A percentile compares a stretch with the other conserved stretches of the same genome.
Evolutionary conservation across 2,329 filamentous ascomycete genomes (phyloP).

Genomic region (Venturia asperata): DNA sequence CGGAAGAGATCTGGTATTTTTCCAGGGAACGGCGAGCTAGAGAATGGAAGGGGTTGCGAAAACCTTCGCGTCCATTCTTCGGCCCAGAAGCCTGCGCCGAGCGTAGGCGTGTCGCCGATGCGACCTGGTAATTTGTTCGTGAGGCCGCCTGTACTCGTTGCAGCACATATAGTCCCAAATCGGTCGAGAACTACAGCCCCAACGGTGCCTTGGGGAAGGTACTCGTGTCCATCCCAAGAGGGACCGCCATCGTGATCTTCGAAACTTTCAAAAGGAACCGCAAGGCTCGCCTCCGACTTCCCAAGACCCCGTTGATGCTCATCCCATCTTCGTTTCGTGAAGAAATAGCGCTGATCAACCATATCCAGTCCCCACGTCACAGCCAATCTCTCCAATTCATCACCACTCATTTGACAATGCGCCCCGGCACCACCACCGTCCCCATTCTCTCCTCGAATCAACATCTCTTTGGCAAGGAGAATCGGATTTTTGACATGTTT

Average conservation of each 20-base stretch:
- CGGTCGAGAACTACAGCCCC: constrained; percentile 75
- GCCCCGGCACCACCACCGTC: constrained; percentile 55
- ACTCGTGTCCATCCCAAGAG: constrained; percentile 55
- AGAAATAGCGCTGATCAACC: constrained; percentile 67
- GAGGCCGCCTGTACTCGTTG: constrained; percentile 64
- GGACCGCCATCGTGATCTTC: constrained; percentile 24
- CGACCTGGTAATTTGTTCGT: constrained; percentile 84
- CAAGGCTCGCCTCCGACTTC: constrained; percentile 23
- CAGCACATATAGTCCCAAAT: constrained; percentile 64
- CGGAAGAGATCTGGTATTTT: neutral
- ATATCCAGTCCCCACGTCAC: constrained; percentile 61
- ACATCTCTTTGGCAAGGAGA: constrained; percentile 61
- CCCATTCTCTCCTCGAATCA: constrained; percentile 59
- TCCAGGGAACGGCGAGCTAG: neutral
- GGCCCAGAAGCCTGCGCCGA: constrained; percentile 85
- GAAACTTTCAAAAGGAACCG: too few species aligned
- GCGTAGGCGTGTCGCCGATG: constrained; percentile 76
- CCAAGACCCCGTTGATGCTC: constrained; percentile 62
- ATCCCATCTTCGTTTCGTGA: constrained; percentile 69
- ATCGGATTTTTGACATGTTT: constrained; percentile 73
- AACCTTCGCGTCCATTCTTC: constrained; percentile 63
- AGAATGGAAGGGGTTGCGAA: neutral
- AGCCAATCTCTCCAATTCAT: constrained; percentile 63
- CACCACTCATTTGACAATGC: constrained; percentile 63
- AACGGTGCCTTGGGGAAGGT: constrained; percentile 75